Evolutionary conservation across 2,329 filamentous ascomycete genomes (phyloP).

Genomic region (Penicillium sp.): DNA sequence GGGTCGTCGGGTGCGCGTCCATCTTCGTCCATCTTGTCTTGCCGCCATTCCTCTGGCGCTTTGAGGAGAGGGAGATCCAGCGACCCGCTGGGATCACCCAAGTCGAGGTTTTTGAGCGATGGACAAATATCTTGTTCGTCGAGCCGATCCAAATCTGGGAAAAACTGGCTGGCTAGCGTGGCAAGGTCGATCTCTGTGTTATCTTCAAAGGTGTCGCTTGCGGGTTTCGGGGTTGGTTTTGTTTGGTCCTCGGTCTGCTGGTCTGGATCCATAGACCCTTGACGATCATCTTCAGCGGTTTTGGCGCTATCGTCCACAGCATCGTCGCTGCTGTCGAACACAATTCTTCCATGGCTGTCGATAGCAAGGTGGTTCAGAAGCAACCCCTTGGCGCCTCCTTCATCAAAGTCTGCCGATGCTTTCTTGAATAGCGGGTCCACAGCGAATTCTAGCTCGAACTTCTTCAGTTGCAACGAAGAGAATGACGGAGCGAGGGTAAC

Average conservation of each 20-base stretch:
- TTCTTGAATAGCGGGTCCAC: conserved; percentile 99
- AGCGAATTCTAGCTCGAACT: conserved; percentile 93
- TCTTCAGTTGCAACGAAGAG: conserved; percentile 85
- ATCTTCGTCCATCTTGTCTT: conserved; percentile 61
- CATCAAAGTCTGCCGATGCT: conserved; percentile 95
- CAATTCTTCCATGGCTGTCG: conserved; percentile 85
- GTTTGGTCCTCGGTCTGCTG: conserved; percentile 48
- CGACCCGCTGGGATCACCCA: conserved; percentile 80
- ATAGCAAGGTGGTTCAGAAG: conserved; percentile 96
- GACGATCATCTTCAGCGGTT: conserved; percentile 36
- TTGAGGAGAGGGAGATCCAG: conserved; percentile 91
- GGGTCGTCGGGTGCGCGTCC: conserved; percentile 61
- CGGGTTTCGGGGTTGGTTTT: conserved; percentile 31
- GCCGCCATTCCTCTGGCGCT: conserved; percentile 80
- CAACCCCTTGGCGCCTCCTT: conserved; percentile 93
- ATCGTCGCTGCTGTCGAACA: conserved; percentile 98
- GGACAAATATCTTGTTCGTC: conserved; percentile 92
- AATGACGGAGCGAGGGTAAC: conserved; percentile 91
- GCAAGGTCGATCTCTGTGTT: conserved; percentile 77
- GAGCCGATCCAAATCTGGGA: conserved; percentile 73
- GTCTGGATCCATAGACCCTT: conserved; percentile 48
- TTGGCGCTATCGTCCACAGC: conserved; percentile 54
- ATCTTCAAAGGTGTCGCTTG: conserved; percentile 42
- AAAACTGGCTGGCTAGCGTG: conserved; percentile 75
- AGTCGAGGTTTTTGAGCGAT: conserved; percentile 88